A percentile compares a stretch with the other conserved stretches of the same genome.
These are phyloP conservation scores for Blumeriella jaapii DNA, from an alignment of 2,329 filamentous ascomycete genomes.

Conservation along the genomic window DNA sequence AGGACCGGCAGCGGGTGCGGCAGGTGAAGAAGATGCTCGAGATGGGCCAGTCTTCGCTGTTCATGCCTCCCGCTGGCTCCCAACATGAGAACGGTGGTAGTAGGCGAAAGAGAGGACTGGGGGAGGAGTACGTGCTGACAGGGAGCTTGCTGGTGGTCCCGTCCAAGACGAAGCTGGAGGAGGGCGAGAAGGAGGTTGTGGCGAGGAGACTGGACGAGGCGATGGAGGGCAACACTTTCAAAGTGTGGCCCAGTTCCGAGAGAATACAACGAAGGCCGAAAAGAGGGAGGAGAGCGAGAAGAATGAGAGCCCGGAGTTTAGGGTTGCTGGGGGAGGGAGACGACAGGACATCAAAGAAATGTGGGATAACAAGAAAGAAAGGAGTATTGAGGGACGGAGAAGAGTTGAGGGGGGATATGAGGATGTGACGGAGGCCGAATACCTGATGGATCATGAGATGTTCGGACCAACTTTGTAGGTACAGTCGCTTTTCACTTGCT, in stretches of 20 bases:
- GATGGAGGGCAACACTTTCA: constrained; percentile 1
- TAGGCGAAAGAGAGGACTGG: too few relatives aligned
- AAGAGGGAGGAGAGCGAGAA: not conserved
- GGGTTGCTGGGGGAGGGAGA: not conserved
- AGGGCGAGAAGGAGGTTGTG: not conserved
- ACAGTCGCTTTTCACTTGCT: not conserved
- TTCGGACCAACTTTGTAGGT: constrained; percentile 6
- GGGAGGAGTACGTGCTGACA: too few relatives aligned
- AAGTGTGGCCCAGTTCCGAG: constrained; percentile 3
- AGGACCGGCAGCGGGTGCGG: not conserved
- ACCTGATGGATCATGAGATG: not conserved
- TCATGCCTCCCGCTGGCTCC: not conserved
- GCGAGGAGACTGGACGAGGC: constrained; percentile 1
- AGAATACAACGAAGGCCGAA: not conserved
- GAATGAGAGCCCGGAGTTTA: not conserved
- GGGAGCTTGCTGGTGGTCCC: too few relatives aligned
- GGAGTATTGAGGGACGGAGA: constrained; percentile 2
- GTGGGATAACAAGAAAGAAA: constrained; percentile 7
- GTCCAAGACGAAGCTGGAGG: not conserved
- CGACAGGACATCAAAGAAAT: not conserved
- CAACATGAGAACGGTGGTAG: not conserved
- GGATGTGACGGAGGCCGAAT: constrained; percentile 5
- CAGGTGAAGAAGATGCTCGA: not conserved
- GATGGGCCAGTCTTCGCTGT: not conserved
- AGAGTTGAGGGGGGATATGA: constrained; percentile 2